Base-by-base conservation (phyloP, 129 eudicot species). In the Smallanthus sonchifolius region DNA sequence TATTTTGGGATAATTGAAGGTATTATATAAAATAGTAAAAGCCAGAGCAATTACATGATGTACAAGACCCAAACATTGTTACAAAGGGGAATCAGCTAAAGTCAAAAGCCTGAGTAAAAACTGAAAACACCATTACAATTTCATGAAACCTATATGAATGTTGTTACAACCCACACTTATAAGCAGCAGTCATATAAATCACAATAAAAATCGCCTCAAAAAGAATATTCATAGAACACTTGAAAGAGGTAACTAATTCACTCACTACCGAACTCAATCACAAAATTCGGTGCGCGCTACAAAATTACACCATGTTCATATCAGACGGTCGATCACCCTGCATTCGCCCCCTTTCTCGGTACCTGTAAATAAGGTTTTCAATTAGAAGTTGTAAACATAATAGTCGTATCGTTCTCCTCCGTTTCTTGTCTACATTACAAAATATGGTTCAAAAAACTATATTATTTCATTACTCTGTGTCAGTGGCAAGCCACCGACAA, bases 281-380 rank as follows among this genome's bases (percentile, higher is more conserved):
- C 35, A 42, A 43, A 73, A 73, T 44, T 73, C 69, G 6, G 65
- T 32, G 45, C 4, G 69, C 67, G 15, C 67, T 73, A 73, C 77
- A 73, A 73, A 73, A 73, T 60, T 43, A 73, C 69, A 73, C 69
- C 60, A 59, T 44, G 59, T 73, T 73, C 77, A 60, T 73, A 61
- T 43, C 69, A 44, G 47, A 61, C 59, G 10, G 63, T 70, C 28
- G 63, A 70, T 35, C 74, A n/a, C 16, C 45, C 63, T 45, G 10
- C 38, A 13, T 43, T 67, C 6, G 54, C 17, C 66, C 36, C 39
- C 2, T 59, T 14, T 28, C 32, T 28, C n/a, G n/a, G 11, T 3
- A 32, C 20, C 67, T 61, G 67, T n/a, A 61, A 61, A 61, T 15
- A 10, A 14, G 43, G 7, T 7, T 30, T 59, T 61, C 43, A 15